Evolutionary conservation across 2,329 filamentous ascomycete genomes (phyloP), one percentile per base, ranked within the genome.

Genomic region (Scytalidium lignicola): DNA sequence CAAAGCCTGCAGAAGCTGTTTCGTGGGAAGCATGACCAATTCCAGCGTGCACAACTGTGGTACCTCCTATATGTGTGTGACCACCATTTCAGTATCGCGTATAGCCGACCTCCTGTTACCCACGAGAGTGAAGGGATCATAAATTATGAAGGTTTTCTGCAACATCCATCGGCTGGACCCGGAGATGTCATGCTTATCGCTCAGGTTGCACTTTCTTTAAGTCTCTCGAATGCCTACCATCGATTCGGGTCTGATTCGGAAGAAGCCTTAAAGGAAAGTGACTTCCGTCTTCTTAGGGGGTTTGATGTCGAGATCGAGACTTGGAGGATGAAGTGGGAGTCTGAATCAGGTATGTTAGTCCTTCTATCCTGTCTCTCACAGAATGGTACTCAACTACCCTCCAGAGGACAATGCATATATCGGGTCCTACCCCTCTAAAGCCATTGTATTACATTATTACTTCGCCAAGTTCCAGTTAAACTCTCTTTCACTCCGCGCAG

Each of bases 1-100:
- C 75, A 76, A 51, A 75, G 71, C 48, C 77, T 74, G 49, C 70
- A 72, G 42, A 74, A 74, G 55, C 68, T 76, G 41, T 66, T 75
- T 1, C 69, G 70, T 22, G 74, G 74, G 0, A 68, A 72, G 28
- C 64, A 55, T 7, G 70, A 77, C 53, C 70, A 78, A 47, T 73
- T 76, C 56, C 75, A 82, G 51, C 72, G 75, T 21, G 74, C 81
- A 3, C 70, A 81, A 40, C 66, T 85, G 6, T 85, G 80, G 79
- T 85, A 83, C 60, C 61, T 82, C 28, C 64, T 83, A 1, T 85
- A 84, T 56, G 79, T 83, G 1, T 84, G 80, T 57, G 82, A 85
- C 57, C 81, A 83, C 52, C 82, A 85, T 60, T 78, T 84, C 22
- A 82, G 78, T 46, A 83, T 85, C 45, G 74, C 82, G 0, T 84